Evolutionary conservation across 805 yeast species (phyloP).

Genomic region (Ogataea haglerorum): DNA sequence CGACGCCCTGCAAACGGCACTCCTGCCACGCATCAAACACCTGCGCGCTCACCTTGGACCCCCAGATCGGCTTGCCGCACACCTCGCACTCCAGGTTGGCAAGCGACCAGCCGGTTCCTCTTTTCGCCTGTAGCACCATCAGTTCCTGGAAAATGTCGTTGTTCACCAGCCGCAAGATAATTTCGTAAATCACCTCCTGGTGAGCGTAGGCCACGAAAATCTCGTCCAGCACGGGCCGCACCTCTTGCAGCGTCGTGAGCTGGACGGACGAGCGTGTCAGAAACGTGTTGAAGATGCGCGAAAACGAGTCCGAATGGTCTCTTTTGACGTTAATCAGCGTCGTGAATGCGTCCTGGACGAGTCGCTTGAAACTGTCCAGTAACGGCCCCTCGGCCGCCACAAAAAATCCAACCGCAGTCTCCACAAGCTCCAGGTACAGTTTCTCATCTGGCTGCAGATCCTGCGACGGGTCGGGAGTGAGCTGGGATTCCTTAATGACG

Average conservation of each 20-base stretch:
- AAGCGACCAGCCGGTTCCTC: slow-evolving; percentile 61
- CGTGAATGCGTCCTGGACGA: slow-evolving; percentile 42
- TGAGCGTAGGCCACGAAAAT: slow-evolving; percentile 61
- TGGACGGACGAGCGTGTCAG: slow-evolving; percentile 46
- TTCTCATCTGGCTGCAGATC: slow-evolving; percentile 32
- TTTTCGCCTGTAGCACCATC: slow-evolving; percentile 38
- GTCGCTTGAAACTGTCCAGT: slow-evolving; percentile 36
- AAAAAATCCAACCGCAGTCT: slow-evolving; percentile 36
- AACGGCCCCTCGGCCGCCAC: slow-evolving; percentile 26
- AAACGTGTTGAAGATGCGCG: slow-evolving; percentile 52
- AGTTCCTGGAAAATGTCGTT: slow-evolving; percentile 51
- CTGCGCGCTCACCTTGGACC: slow-evolving; percentile 50
- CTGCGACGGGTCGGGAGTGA: slow-evolving; percentile 14
- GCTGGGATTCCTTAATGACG: slow-evolving; percentile 27
- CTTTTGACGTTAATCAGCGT: slow-evolving; percentile 34
- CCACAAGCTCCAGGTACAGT: slow-evolving; percentile 40
- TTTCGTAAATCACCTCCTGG: slow-evolving; percentile 53
- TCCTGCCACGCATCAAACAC: slow-evolving; percentile 59
- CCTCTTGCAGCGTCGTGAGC: slow-evolving; percentile 54
- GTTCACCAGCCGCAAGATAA: slow-evolving; percentile 53
- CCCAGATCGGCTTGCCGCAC: slow-evolving; percentile 75
- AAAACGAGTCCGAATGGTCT: slow-evolving; percentile 39
- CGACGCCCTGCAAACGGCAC: slow-evolving; percentile 17
- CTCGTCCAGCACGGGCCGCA: slow-evolving; percentile 57
- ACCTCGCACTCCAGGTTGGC: slow-evolving; percentile 60